A percentile compares a stretch with the other conserved stretches of the same genome.
Conservation (phyloP, 2,329 filamentous ascomycete genomes). For the Pseudogymnoascus sp. region DNA sequence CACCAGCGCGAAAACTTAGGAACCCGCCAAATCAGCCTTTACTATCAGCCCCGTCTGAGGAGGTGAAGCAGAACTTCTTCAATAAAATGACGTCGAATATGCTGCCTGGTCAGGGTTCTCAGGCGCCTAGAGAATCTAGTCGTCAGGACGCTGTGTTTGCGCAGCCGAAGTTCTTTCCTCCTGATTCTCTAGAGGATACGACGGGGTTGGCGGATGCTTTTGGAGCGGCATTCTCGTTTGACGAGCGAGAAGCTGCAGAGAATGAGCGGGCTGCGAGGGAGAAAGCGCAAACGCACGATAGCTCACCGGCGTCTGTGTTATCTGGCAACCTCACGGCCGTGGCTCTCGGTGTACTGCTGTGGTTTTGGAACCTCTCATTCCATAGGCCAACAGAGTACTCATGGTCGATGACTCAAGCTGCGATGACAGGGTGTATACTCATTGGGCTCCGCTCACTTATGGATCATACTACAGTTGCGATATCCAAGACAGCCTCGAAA, state of each 20-base stretch:
- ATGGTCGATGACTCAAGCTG: constrained; percentile 10
- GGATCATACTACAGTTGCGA: constrained; percentile 13
- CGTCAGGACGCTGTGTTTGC: constrained; percentile 26
- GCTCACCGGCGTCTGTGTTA: background rate
- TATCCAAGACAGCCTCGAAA: background rate
- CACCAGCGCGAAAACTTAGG: constrained; percentile 54
- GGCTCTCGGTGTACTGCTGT: constrained; percentile 12
- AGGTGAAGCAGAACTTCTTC: constrained; percentile 47
- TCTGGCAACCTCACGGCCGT: constrained; percentile 13
- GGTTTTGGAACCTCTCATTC: constrained; percentile 16
- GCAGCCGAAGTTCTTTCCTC: constrained; percentile 55
- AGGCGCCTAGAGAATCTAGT: background rate
- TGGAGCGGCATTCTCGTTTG: background rate
- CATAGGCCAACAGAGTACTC: constrained; percentile 13
- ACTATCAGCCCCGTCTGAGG: constrained; percentile 40
- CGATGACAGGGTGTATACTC: constrained; percentile 13
- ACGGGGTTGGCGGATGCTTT: constrained; percentile 1
- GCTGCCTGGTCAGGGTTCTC: background rate
- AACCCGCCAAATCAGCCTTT: constrained; percentile 54
- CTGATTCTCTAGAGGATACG: background rate
- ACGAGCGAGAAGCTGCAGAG: background rate
- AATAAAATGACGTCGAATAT: constrained; percentile 17
- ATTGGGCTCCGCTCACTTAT: constrained; percentile 15
- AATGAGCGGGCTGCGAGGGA: background rate
- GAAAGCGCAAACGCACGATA: background rate